A percentile compares a stretch with the other conserved stretches of the same genome.
These are phyloP conservation scores for Barnettozyma pratensis DNA, from an alignment of 805 yeast species.

Conservation along the genomic window DNA sequence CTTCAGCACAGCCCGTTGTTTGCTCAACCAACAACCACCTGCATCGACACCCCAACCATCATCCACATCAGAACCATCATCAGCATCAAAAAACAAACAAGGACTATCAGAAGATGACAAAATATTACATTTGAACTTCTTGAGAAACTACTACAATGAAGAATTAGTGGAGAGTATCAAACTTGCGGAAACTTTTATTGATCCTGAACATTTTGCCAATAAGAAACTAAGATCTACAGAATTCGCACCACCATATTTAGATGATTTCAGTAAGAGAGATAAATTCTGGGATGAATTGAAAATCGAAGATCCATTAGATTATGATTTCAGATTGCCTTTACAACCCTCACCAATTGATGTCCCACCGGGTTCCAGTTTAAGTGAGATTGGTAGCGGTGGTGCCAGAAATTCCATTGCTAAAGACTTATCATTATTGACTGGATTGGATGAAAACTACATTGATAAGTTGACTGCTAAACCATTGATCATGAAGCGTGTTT, in stretches of 20 bases:
- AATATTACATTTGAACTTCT: constrained; percentile 27
- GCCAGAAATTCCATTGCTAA: constrained; percentile 34
- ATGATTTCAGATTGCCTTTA: constrained; percentile 46
- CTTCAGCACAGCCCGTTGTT: constrained; percentile 2
- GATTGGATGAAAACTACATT: constrained; percentile 58
- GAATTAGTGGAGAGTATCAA: constrained; percentile 76
- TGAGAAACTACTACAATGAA: constrained; percentile 76
- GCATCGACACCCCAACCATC: not conserved
- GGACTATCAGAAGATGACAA: constrained; percentile 13
- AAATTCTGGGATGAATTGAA: constrained; percentile 67
- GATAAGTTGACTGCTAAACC: constrained; percentile 59
- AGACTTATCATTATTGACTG: constrained; percentile 58
- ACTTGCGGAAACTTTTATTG: constrained; percentile 70
- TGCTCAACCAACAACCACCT: constrained; percentile 4
- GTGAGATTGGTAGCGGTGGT: constrained; percentile 21
- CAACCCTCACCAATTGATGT: constrained; percentile 52
- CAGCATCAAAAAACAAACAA: not conserved
- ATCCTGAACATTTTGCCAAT: constrained; percentile 53
- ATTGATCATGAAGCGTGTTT: constrained; percentile 70
- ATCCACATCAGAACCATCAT: not conserved
- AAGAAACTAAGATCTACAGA: constrained; percentile 36
- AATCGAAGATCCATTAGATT: constrained; percentile 45
- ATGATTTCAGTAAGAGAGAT: constrained; percentile 67
- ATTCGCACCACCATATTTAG: constrained; percentile 67
- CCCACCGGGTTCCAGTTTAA: constrained; percentile 42